These are phyloP conservation scores for Penicillium riverlandense DNA, from an alignment of 495 filamentous ascomycete species.

Conservation along the genomic window DNA sequence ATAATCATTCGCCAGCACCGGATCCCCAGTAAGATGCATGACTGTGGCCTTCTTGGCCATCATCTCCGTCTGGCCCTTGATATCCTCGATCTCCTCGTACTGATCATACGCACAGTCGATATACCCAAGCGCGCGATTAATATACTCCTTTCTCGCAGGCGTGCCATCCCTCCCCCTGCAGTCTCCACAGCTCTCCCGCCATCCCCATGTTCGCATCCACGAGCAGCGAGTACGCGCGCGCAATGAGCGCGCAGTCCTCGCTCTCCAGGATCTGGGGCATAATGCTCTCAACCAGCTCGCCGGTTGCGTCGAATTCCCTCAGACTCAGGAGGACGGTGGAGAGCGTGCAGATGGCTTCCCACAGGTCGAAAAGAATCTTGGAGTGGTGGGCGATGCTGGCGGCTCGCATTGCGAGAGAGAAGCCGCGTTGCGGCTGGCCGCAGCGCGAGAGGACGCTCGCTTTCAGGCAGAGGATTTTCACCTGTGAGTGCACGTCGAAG, in stretches of 20 bases:
- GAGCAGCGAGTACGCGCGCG: slow-evolving; percentile 63
- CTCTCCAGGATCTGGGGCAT: slow-evolving; percentile 80
- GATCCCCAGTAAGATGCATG: slow-evolving; percentile 67
- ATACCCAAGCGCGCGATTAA: slow-evolving; percentile 58
- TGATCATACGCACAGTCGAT: slow-evolving; percentile 62
- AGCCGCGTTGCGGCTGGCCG: slow-evolving; percentile 71
- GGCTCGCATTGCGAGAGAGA: slow-evolving; percentile 75
- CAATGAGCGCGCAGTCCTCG: slow-evolving; percentile 57
- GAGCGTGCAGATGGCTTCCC: slow-evolving; percentile 67
- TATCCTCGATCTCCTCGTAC: slow-evolving; percentile 67
- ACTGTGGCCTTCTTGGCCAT: slow-evolving; percentile 81
- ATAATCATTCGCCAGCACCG: slow-evolving; percentile 64
- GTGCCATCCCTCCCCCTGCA: slow-evolving; percentile 14
- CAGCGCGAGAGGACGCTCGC: slow-evolving; percentile 62
- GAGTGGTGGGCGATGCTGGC: slow-evolving; percentile 69
- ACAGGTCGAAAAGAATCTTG: slow-evolving; percentile 64
- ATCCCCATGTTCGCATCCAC: slow-evolving; percentile 81
- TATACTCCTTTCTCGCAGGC: slow-evolving; percentile 44
- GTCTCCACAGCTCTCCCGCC: slow-evolving; percentile 47
- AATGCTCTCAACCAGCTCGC: slow-evolving; percentile 59
- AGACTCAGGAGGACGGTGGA: slow-evolving; percentile 62
- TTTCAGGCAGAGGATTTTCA: slow-evolving; percentile 71
- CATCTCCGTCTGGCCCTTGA: slow-evolving; percentile 69
- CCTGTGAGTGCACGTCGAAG: slow-evolving; percentile 66
- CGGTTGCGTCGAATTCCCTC: slow-evolving; percentile 66